Percentiles rank a stretch among this genome's conserved stretches.
phyloP scores from a whole-genome alignment of 2,329 filamentous ascomycete genomes.

The Falciphora oryzae region DNA sequence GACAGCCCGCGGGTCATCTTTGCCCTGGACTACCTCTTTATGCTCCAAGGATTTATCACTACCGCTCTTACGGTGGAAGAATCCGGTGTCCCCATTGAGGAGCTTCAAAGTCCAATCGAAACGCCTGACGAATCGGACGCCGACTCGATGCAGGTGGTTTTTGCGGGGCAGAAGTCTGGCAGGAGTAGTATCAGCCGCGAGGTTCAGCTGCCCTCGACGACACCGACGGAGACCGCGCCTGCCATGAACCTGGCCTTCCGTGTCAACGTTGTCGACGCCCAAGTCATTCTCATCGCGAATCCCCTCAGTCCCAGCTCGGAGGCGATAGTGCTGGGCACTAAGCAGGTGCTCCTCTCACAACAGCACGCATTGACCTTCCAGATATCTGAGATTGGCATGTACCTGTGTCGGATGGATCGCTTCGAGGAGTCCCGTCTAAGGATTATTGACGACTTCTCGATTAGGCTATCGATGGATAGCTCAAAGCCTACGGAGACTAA shows the following conservation, averaged over 20 bases:
- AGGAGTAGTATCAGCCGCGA: constrained; percentile 18
- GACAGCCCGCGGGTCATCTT: constrained; percentile 95
- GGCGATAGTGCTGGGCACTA: constrained; percentile 89
- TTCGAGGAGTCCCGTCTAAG: constrained; percentile 87
- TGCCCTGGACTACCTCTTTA: constrained; percentile 91
- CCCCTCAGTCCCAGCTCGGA: constrained; percentile 85
- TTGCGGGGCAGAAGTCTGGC: constrained; percentile 30
- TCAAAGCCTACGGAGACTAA: constrained; percentile 60
- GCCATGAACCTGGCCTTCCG: constrained; percentile 79
- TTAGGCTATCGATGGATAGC: constrained; percentile 80
- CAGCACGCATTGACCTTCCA: constrained; percentile 93
- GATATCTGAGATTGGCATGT: constrained; percentile 94
- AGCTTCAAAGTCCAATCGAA: constrained; percentile 50
- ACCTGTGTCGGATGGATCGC: constrained; percentile 94
- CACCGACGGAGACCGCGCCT: constrained; percentile 19
- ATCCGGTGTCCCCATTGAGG: constrained; percentile 34
- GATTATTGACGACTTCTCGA: constrained; percentile 93
- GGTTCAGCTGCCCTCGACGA: constrained; percentile 10
- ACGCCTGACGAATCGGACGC: constrained; percentile 53
- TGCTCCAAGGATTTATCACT: constrained; percentile 76
- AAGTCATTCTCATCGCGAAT: constrained; percentile 94
- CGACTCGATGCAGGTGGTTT: constrained; percentile 48
- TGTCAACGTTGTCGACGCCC: constrained; percentile 91
- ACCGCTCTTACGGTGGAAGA: constrained; percentile 65
- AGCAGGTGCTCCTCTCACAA: constrained; percentile 86